A percentile compares a stretch with the other conserved stretches of the same genome.
Evolutionary conservation across 805 yeast species (phyloP).

Genomic region (Lipomyces sp.): DNA sequence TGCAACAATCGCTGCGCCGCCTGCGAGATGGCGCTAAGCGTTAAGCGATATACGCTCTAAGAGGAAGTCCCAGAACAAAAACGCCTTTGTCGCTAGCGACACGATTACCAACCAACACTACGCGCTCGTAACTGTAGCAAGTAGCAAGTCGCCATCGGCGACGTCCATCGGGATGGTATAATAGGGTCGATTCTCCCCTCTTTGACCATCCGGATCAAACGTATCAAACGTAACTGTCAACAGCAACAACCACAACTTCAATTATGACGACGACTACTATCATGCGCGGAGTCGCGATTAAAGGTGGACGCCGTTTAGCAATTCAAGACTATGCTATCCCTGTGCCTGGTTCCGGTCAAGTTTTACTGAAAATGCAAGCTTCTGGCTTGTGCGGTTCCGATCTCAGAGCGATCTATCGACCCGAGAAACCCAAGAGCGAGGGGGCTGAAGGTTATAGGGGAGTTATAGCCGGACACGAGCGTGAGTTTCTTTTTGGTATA

Average conservation of each 20-base stretch:
- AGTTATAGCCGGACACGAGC: conserved; percentile 3
- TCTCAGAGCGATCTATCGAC: conserved; percentile 1
- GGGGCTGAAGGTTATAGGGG: not conserved
- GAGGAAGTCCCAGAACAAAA: too few relatives aligned
- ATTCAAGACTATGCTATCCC: not conserved
- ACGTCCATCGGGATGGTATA: too few relatives aligned
- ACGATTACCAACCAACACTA: too few relatives aligned
- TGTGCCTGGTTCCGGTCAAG: not conserved
- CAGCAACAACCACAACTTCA: not conserved
- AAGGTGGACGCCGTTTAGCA: not conserved
- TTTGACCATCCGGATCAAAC: too few relatives aligned
- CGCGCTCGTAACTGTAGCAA: too few relatives aligned
- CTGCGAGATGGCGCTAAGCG: too few relatives aligned
- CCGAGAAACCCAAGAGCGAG: conserved; percentile 3
- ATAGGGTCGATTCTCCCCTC: too few relatives aligned
- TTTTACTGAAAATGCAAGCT: not conserved
- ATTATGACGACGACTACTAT: not conserved
- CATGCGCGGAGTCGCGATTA: conserved; percentile 2
- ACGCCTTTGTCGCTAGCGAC: too few relatives aligned
- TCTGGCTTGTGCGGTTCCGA: conserved; percentile 1
- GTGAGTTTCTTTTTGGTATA: not conserved
- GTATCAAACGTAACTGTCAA: not conserved
- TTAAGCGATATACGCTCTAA: not conserved
- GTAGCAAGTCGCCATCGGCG: too few relatives aligned
- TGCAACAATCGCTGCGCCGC: too few relatives aligned